phyloP scores from a whole-genome alignment of 495 filamentous ascomycete genomes.

The Penicillium coffeae region DNA sequence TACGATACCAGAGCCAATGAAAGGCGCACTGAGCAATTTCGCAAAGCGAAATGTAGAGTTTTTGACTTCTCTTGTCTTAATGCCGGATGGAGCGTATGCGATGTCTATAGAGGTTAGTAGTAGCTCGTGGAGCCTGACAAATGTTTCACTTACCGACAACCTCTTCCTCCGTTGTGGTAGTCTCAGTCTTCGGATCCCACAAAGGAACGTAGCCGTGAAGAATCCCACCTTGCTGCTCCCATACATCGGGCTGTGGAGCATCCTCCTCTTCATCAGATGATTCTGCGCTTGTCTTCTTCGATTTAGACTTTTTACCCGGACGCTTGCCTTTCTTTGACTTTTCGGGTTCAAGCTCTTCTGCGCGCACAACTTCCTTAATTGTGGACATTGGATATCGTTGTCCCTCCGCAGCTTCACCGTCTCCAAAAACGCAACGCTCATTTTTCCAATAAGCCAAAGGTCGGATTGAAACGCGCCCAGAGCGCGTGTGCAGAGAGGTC shows the following conservation, averaged over 20 bases:
- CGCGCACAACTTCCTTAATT: conserved; percentile 72
- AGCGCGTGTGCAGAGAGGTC: conserved; percentile 49
- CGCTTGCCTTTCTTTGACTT: conserved; percentile 31
- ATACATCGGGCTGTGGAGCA: conserved; percentile 45
- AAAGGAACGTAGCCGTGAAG: conserved; percentile 54
- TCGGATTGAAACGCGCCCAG: conserved; percentile 57
- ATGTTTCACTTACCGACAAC: conserved; percentile 43
- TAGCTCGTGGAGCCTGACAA: background rate
- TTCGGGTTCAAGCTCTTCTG: conserved; percentile 55
- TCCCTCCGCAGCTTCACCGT: conserved; percentile 49
- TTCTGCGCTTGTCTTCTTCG: conserved; percentile 32
- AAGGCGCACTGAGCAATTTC: conserved; percentile 76
- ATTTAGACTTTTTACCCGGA: conserved; percentile 33
- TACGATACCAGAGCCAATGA: conserved; percentile 84
- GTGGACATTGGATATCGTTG: conserved; percentile 56
- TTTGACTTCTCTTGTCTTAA: conserved; percentile 71
- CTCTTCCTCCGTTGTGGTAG: conserved; percentile 54
- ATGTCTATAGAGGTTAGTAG: conserved; percentile 48
- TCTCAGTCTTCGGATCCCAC: conserved; percentile 51
- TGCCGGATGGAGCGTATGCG: conserved; percentile 69
- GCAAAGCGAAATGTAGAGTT: conserved; percentile 77
- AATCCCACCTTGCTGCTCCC: conserved; percentile 59
- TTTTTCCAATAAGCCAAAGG: conserved; percentile 87
- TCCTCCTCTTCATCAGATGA: conserved; percentile 49
- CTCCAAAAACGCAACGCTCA: conserved; percentile 68